Conservation (phyloP, 805 yeast genomes). For the Sugiyamaella mastotermitis region DNA sequence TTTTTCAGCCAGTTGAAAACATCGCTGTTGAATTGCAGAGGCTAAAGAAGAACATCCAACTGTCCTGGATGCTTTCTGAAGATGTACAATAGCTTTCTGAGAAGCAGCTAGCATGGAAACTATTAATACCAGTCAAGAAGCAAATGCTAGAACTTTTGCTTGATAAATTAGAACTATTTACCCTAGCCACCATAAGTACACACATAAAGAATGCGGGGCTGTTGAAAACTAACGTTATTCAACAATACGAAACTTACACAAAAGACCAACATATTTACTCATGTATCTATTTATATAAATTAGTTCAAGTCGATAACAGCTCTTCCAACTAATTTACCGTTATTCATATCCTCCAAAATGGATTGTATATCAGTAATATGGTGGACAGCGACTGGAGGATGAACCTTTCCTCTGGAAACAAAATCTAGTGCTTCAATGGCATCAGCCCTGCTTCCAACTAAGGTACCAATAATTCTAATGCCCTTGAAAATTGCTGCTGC, state of each 20-base stretch:
- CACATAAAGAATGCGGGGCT: no score
- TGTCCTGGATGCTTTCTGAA: constrained; percentile 9
- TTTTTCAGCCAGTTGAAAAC: constrained; percentile 2
- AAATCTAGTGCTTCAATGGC: constrained; percentile 22
- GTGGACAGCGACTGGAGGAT: constrained; percentile 15
- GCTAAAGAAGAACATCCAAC: constrained; percentile 2
- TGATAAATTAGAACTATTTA: no score
- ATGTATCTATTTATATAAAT: no score
- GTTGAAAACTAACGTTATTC: no score
- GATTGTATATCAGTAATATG: constrained; percentile 11
- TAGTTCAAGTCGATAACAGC: constrained; percentile 19
- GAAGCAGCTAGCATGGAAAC: no score
- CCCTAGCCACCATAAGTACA: no score
- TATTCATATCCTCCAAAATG: constrained; percentile 17
- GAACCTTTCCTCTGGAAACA: constrained; percentile 19
- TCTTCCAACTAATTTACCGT: constrained; percentile 21
- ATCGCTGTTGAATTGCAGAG: constrained; percentile 5
- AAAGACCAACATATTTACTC: no score
- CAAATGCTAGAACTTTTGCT: not conserved
- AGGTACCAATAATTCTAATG: constrained; percentile 20
- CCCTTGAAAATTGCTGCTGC: constrained; percentile 11
- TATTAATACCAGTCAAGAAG: not conserved
- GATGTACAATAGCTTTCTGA: no score
- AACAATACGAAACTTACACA: no score
- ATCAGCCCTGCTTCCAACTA: constrained; percentile 24